These are phyloP conservation scores for Sporisorium exsertum DNA, from an alignment of 1,284 basidiomycete genomes.

Conservation along the genomic window DNA sequence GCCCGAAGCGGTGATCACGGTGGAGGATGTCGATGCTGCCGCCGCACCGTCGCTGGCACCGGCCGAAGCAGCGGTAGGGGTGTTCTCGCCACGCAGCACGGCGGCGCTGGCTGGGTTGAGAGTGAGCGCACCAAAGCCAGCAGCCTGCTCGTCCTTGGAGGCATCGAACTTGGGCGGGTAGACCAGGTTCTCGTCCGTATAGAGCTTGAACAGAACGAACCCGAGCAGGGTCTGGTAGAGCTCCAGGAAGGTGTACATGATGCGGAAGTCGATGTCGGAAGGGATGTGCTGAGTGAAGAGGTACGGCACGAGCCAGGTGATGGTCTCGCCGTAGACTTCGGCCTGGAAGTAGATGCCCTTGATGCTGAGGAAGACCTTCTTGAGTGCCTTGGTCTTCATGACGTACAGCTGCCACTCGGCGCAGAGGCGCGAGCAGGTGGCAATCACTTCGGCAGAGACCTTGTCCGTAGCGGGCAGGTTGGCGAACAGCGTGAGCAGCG, in stretches of 20 bases:
- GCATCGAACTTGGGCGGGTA: conserved; percentile 93
- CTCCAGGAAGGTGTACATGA: conserved; percentile 98
- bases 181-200: conserved; percentile 89
- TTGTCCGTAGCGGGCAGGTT: conserved; percentile 75
- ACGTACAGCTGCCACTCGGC: conserved; percentile 83
- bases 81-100: conserved; percentile 58
- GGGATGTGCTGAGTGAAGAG: conserved; percentile 97
- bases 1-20: conserved; percentile 49
- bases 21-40: conserved; percentile 30
- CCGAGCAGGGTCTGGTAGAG: conserved; percentile 96
- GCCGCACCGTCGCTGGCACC: conserved; percentile 24
- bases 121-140: conserved; percentile 86
- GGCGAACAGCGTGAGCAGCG: conserved; percentile 88
- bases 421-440: conserved; percentile 85
- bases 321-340: conserved; percentile 88
- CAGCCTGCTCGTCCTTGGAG: conserved; percentile 83
- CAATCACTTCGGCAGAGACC: conserved; percentile 84
- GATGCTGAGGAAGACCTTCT: conserved; percentile 95
- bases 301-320: conserved; percentile 98
- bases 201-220: conserved; percentile 97
- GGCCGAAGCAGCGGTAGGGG: not conserved
- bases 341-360: conserved; percentile 99
- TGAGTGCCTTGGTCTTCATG: conserved; percentile 86
- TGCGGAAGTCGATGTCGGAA: conserved; percentile 93
- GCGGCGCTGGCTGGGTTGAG: conserved; percentile 75